A percentile compares a stretch with the other conserved stretches of the same genome.
phyloP scores from a whole-genome alignment of 2,329 filamentous ascomycete genomes.

The Sporothrix humicola region DNA sequence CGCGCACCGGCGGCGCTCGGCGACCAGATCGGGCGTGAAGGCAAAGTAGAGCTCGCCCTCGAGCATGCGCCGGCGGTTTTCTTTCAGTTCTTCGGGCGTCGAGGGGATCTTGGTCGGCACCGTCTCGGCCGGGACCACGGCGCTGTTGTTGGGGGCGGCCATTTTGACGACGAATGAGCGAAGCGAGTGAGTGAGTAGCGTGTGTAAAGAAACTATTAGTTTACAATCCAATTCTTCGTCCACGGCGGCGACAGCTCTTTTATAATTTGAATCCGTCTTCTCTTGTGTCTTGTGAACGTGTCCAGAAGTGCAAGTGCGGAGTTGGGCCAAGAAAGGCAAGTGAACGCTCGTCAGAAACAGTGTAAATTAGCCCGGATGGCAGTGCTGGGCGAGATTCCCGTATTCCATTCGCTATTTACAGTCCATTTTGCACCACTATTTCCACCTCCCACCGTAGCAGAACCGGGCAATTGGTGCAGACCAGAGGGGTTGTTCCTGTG shows the following conservation, averaged over 20 bases:
- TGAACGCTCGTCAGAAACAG: not conserved
- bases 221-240: not conserved
- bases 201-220: not conserved
- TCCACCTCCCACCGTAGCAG: not conserved
- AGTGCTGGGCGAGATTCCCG: constrained; percentile 8
- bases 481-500: not conserved
- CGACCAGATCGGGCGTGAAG: constrained; percentile 71
- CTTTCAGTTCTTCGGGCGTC: constrained; percentile 48
- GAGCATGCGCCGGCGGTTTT: constrained; percentile 63
- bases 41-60: constrained; percentile 75
- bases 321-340: constrained; percentile 6
- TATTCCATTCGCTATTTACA: not conserved
- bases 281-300: not conserved
- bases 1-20: constrained; percentile 66
- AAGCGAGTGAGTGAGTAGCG: not conserved
- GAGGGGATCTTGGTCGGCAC: constrained; percentile 34
- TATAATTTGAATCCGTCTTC: not conserved
- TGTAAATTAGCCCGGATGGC: constrained; percentile 3
- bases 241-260: not conserved
- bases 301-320: not conserved
- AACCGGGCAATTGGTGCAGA: constrained; percentile 4
- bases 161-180: not conserved
- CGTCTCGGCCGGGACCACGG: not conserved
- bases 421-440: not conserved
- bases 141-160: constrained; percentile 23